Conservation (phyloP, 2,329 filamentous ascomycete genomes). For the Corniculantispora saksenae region DNA sequence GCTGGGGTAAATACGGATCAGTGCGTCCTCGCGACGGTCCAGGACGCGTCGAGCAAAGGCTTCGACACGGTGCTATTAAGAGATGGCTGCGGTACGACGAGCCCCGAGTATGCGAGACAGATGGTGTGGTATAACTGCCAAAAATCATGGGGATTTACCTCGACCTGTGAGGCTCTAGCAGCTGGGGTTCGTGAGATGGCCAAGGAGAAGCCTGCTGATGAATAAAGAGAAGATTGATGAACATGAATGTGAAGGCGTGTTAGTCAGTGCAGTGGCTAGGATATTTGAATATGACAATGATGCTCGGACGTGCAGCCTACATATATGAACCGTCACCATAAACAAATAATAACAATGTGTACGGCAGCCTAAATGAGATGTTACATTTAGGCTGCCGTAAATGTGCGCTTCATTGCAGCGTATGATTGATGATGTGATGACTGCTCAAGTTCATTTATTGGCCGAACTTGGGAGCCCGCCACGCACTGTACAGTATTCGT, state of each 20-base stretch:
- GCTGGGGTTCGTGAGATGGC: conserved; percentile 15
- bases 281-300: too few species aligned
- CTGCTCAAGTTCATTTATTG: too few species aligned
- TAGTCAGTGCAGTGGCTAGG: too few species aligned
- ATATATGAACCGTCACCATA: too few species aligned
- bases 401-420: too few species aligned
- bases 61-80: conserved; percentile 58
- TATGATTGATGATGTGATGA: too few species aligned
- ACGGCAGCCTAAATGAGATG: too few species aligned
- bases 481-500: too few species aligned
- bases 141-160: conserved; percentile 17
- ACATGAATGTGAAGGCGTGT: neutral
- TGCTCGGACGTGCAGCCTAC: too few species aligned
- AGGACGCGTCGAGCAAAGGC: conserved; percentile 56
- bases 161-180: conserved; percentile 18
- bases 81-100: conserved; percentile 56
- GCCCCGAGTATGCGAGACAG: conserved; percentile 8
- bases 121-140: conserved; percentile 12
- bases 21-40: conserved; percentile 58
- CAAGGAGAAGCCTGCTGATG: conserved; percentile 8
- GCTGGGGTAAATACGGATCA: conserved; percentile 64
- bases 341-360: too few species aligned
- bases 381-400: too few species aligned
- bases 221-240: neutral
- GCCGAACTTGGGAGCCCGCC: too few species aligned